Conservation (phyloP, 2,329 filamentous ascomycete species). For the Neopestalotiopsis clavispora region DNA sequence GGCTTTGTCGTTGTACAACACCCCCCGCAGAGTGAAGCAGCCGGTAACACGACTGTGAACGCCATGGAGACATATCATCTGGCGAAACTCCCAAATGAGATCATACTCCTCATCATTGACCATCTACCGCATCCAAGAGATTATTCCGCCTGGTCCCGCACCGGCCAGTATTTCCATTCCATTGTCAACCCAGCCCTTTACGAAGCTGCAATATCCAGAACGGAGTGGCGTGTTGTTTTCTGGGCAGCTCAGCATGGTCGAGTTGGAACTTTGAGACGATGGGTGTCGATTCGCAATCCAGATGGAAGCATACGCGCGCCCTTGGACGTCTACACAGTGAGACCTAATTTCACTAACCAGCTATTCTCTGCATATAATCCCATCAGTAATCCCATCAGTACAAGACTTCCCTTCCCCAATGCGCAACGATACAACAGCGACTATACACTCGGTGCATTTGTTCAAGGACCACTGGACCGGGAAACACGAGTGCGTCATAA, state of each 20-base stretch:
- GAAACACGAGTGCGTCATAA: neutral
- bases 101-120: neutral
- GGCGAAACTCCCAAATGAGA: neutral
- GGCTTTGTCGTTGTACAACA: too few relatives aligned
- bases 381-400: too few relatives aligned
- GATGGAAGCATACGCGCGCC: neutral
- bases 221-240: slow-evolving; percentile 7
- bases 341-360: neutral
- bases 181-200: slow-evolving; percentile 2
- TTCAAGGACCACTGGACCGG: neutral
- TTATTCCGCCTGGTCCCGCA: neutral
- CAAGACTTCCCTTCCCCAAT: too few relatives aligned
- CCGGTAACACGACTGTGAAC: neutral
- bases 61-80: neutral
- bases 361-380: neutral
- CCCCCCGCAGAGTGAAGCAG: neutral
- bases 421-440: too few relatives aligned
- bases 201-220: neutral
- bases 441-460: neutral
- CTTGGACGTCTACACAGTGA: slow-evolving; percentile 3
- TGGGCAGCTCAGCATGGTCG: slow-evolving; percentile 4
- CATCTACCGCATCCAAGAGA: neutral
- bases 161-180: neutral
- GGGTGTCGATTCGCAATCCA: neutral
- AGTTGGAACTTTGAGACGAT: neutral